A percentile compares a stretch with the other conserved stretches of the same genome.
Conservation (phyloP, 2,329 filamentous ascomycete genomes). For the Samsoniella hepiali region DNA sequence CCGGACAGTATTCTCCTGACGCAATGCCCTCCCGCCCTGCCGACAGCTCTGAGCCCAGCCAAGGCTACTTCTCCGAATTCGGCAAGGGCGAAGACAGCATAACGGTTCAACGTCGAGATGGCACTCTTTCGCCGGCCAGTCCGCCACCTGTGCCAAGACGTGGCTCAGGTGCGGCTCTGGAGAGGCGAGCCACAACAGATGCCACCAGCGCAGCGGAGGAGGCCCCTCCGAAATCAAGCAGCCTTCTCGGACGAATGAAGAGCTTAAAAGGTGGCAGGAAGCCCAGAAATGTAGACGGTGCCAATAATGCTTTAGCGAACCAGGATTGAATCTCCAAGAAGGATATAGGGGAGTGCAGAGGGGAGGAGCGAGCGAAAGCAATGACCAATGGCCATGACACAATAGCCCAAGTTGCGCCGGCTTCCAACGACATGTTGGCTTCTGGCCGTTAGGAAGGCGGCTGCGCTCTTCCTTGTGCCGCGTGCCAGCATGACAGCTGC, state of each 20-base stretch:
- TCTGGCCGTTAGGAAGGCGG: not conserved
- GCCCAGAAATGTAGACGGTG: constrained; percentile 37
- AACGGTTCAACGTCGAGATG: constrained; percentile 40
- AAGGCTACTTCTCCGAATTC: constrained; percentile 76
- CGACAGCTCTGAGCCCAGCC: constrained; percentile 52
- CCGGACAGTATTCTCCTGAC: constrained; percentile 46
- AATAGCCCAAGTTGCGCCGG: not conserved
- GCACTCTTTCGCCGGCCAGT: constrained; percentile 50
- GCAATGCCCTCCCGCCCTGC: constrained; percentile 33
- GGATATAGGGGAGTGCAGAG: not conserved
- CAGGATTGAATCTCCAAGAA: constrained; percentile 17
- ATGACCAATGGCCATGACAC: not conserved
- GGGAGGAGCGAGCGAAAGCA: not conserved
- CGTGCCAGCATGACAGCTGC: not conserved
- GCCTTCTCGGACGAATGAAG: constrained; percentile 76
- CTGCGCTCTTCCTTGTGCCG: not conserved
- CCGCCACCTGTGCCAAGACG: constrained; percentile 48
- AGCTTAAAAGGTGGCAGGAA: constrained; percentile 69
- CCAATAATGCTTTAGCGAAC: constrained; percentile 21
- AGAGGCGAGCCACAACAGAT: constrained; percentile 64
- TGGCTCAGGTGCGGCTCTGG: constrained; percentile 45
- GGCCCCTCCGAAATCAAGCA: constrained; percentile 47
- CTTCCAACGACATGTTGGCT: not conserved
- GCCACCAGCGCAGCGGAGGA: constrained; percentile 40
- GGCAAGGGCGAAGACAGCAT: constrained; percentile 54